Evolutionary conservation across 2,329 filamentous ascomycete genomes (phyloP), one percentile per base, ranked within the genome.

Genomic region (Ascochyta pisi): DNA sequence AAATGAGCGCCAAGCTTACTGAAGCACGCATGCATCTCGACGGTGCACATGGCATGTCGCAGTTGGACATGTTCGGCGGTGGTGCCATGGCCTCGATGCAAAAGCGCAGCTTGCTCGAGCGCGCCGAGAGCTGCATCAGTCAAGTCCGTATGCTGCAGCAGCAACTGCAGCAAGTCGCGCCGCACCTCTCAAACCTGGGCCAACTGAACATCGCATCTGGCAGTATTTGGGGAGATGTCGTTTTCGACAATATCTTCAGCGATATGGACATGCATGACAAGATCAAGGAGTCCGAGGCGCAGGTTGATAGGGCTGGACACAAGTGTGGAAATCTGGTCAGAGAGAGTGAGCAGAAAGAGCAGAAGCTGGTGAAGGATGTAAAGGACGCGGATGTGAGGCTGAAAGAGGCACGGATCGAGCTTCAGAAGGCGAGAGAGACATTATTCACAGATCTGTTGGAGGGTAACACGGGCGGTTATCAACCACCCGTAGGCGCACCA

Each of bases 201-300:
- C 50, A 66, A 0, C 74, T 83, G 19, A 68, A 69, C 19, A 79
- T 84, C 42, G 77, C 79, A 0, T 74, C 79, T 37, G 80, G 81
- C 0, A 76, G 69, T 50, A 73, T 83, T 13, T 76, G 84, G 67
- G 75, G 74, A 7, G 82, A 85, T 56, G 74, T 85, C 2, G 74
- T 84, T n/a, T 84, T 84, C 61, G 81, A 85, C 62, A 84, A 83
- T 45, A 78, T 84, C 54, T 82, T 83, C 62, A 78, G 76, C 8
- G 82, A 85, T 54, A 78, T 81, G 73, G 76, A 76, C 3, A 83
- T 84, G 67, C 81, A 82, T 57, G 75, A 82, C 12, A 78, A 83
- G 67, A 81, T 86, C 56, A 79, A 82, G 62, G 66, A 74, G 15
- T 80, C 77, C 3, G 71, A 75, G 37, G 50, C 49, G 24, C 74